These are phyloP conservation scores for Lactarius deliciosus DNA, from an alignment of 768 basidiomycete genomes.

Conservation along the genomic window DNA sequence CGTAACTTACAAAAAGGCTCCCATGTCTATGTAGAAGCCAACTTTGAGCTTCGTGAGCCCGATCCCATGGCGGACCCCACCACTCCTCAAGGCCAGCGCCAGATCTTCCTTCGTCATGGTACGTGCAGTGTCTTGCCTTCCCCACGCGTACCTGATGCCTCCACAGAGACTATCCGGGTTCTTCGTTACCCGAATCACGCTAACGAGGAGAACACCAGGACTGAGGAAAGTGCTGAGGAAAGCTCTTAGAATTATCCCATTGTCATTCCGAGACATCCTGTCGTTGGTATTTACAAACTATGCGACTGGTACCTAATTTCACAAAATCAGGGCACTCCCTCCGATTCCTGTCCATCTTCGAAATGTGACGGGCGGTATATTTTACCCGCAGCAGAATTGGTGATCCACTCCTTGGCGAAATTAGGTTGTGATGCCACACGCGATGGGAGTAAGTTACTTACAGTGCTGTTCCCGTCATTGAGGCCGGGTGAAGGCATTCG, in stretches of 20 bases:
- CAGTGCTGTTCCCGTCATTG: constrained; percentile 22
- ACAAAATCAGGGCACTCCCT: constrained; percentile 14
- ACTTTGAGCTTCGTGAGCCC: constrained; percentile 73
- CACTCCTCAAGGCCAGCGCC: constrained; percentile 71
- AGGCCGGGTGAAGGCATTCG: constrained; percentile 30
- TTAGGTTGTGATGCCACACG: background rate
- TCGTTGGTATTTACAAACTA: background rate
- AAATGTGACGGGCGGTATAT: constrained; percentile 27
- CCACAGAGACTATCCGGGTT: constrained; percentile 55
- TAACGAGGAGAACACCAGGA: constrained; percentile 29
- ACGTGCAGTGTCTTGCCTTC: constrained; percentile 28
- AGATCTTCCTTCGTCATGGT: constrained; percentile 84
- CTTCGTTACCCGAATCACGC: constrained; percentile 33
- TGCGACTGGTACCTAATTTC: constrained; percentile 6
- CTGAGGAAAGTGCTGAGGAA: constrained; percentile 20
- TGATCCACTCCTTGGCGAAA: constrained; percentile 24
- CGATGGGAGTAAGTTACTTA: constrained; percentile 7
- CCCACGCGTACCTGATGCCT: background rate
- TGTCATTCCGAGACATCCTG: constrained; percentile 5
- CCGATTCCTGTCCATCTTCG: constrained; percentile 27
- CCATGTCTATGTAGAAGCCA: constrained; percentile 79
- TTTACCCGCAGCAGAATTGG: constrained; percentile 25
- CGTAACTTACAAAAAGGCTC: constrained; percentile 64
- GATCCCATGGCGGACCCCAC: constrained; percentile 63
- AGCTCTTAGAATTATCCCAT: constrained; percentile 10